phyloP scores from a whole-genome alignment of 306 rosid genomes.

The Rubus idaeus region DNA sequence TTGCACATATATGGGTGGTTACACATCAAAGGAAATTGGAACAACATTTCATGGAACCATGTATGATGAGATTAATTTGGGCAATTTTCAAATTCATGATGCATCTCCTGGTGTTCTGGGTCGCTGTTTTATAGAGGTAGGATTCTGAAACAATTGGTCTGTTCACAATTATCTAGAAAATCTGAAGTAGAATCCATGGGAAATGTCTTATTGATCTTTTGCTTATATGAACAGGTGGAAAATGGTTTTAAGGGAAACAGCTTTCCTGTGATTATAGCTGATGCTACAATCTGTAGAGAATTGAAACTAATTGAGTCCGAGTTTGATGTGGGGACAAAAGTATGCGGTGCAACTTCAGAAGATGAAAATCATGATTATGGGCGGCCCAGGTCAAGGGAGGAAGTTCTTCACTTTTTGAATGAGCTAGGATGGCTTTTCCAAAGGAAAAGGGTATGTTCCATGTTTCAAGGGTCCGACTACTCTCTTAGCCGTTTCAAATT shows the following conservation, averaged over 20 bases:
- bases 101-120: slow-evolving; percentile 61
- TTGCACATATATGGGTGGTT: slow-evolving; percentile 68
- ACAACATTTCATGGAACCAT: slow-evolving; percentile 41
- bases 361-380: slow-evolving; percentile 43
- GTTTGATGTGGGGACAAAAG: slow-evolving; percentile 45
- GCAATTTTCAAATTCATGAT: slow-evolving; percentile 53
- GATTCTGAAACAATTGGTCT: neutral
- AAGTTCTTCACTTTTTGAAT: slow-evolving; percentile 68
- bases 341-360: slow-evolving; percentile 50
- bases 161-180: neutral
- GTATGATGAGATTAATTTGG: slow-evolving; percentile 61
- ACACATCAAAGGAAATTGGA: slow-evolving; percentile 58
- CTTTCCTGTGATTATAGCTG: slow-evolving; percentile 84
- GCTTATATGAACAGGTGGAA: slow-evolving; percentile 64
- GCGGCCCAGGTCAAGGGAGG: slow-evolving; percentile 67
- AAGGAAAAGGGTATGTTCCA: slow-evolving; percentile 44
- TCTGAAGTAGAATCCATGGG: slow-evolving; percentile 9
- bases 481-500: slow-evolving; percentile 70
- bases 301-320: slow-evolving; percentile 68
- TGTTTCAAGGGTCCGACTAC: slow-evolving; percentile 46
- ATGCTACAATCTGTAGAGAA: slow-evolving; percentile 73
- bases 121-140: slow-evolving; percentile 91
- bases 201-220: slow-evolving; percentile 3
- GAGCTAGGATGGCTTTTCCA: slow-evolving; percentile 97
- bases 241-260: slow-evolving; percentile 81